phyloP scores from a whole-genome alignment of 257 asterid genomes.

The Solanum corneliomulleri region DNA sequence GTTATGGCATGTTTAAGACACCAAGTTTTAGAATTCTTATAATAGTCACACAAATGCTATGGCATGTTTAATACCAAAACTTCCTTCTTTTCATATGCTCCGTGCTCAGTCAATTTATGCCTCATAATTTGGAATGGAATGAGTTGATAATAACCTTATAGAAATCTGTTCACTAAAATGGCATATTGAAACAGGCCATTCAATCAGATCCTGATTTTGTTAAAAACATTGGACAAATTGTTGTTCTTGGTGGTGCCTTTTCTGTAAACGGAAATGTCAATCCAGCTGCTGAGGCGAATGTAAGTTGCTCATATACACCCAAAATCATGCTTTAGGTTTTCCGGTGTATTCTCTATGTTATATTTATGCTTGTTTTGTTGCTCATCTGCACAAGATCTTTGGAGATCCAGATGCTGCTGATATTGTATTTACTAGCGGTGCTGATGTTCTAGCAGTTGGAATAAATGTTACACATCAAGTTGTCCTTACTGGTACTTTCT shows the following conservation, averaged over 20 bases:
- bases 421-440: slow-evolving; percentile 92
- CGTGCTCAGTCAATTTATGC: neutral
- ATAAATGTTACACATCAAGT: slow-evolving; percentile 95
- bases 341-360: neutral
- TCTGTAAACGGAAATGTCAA: slow-evolving; percentile 93
- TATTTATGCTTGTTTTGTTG: neutral
- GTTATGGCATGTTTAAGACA: neutral
- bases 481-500: slow-evolving; percentile 57
- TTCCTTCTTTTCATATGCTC: neutral
- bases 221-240: slow-evolving; percentile 70
- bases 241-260: slow-evolving; percentile 96
- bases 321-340: neutral
- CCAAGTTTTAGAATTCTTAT: neutral
- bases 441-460: slow-evolving; percentile 91
- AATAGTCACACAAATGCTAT: neutral
- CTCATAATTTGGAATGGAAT: neutral
- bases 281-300: slow-evolving; percentile 99
- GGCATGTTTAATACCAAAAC: neutral
- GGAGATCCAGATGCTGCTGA: slow-evolving; percentile 99
- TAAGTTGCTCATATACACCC: slow-evolving; percentile 21
- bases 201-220: slow-evolving; percentile 74
- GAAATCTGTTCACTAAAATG: neutral
- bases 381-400: slow-evolving; percentile 46
- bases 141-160: neutral
- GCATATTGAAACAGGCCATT: slow-evolving; percentile 55